phyloP scores from a whole-genome alignment of 1,284 basidiomycete species.

The Irpex sp. region DNA sequence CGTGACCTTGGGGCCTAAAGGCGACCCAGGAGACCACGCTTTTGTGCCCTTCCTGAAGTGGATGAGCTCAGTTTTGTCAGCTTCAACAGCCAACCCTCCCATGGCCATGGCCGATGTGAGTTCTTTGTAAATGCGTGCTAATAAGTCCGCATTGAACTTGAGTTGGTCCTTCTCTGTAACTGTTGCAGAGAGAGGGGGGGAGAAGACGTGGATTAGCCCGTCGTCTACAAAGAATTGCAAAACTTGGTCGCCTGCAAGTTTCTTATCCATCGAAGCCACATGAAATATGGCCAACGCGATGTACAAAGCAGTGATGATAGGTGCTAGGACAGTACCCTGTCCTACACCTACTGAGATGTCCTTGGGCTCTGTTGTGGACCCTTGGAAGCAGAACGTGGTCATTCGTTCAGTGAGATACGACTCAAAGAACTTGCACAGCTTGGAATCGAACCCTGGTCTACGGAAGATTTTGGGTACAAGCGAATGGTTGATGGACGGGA shows the following conservation, averaged over 20 bases:
- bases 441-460: slow-evolving; percentile 9
- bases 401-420: not conserved
- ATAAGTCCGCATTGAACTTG: not conserved
- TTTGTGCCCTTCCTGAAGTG: not conserved
- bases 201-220: not conserved
- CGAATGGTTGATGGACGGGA: too few relatives aligned
- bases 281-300: too few relatives aligned
- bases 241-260: not conserved
- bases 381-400: too few relatives aligned
- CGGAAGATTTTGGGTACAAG: not conserved
- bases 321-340: too few relatives aligned
- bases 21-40: not conserved
- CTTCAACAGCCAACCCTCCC: not conserved
- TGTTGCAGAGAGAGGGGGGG: not conserved
- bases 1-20: not conserved
- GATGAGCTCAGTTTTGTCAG: not conserved
- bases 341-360: too few relatives aligned
- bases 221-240: not conserved
- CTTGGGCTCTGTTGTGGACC: too few relatives aligned
- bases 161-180: not conserved
- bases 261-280: too few relatives aligned
- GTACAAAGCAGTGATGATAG: too few relatives aligned
- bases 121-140: not conserved
- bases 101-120: not conserved
- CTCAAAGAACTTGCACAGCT: slow-evolving; percentile 2